Conservation (phyloP, 805 yeast genomes). For the Starmerella geochares region DNA sequence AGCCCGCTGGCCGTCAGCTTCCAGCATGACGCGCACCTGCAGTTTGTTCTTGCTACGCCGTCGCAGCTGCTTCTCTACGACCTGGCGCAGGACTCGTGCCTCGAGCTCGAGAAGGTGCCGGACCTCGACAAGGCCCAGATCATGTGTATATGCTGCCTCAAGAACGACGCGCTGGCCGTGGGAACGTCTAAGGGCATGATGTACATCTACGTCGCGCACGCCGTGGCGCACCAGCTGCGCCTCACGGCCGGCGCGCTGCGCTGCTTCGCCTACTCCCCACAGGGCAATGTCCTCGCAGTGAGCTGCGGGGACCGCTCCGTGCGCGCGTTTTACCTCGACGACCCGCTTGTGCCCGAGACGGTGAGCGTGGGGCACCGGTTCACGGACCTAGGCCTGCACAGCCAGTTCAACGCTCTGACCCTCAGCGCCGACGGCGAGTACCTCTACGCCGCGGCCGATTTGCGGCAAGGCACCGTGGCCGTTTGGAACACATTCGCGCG, state of each 20-base stretch:
- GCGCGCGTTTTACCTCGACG: constrained; percentile 13
- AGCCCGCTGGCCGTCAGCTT: constrained; percentile 10
- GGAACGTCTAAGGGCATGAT: constrained; percentile 17
- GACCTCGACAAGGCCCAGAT: constrained; percentile 2
- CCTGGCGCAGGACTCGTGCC: neutral
- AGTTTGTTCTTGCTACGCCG: constrained; percentile 1
- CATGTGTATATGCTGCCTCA: constrained; percentile 4
- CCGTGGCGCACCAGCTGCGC: neutral
- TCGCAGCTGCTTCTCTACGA: neutral
- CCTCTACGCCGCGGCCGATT: constrained; percentile 18
- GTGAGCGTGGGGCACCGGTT: constrained; percentile 13
- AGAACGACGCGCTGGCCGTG: neutral
- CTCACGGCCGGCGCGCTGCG: constrained; percentile 11
- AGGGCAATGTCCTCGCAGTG: constrained; percentile 11
- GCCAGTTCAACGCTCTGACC: constrained; percentile 13
- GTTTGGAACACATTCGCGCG: constrained; percentile 17
- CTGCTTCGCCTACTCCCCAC: constrained; percentile 4
- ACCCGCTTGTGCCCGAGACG: neutral
- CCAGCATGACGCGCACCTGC: neutral
- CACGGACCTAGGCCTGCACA: constrained; percentile 12
- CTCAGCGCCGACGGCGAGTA: constrained; percentile 19
- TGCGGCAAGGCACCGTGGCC: constrained; percentile 10
- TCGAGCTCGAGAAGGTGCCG: neutral
- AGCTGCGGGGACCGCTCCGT: constrained; percentile 16
- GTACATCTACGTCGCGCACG: constrained; percentile 7